Base-by-base conservation (phyloP, 1,284 basidiomycete genomes). In the Pterulicium gracile region DNA sequence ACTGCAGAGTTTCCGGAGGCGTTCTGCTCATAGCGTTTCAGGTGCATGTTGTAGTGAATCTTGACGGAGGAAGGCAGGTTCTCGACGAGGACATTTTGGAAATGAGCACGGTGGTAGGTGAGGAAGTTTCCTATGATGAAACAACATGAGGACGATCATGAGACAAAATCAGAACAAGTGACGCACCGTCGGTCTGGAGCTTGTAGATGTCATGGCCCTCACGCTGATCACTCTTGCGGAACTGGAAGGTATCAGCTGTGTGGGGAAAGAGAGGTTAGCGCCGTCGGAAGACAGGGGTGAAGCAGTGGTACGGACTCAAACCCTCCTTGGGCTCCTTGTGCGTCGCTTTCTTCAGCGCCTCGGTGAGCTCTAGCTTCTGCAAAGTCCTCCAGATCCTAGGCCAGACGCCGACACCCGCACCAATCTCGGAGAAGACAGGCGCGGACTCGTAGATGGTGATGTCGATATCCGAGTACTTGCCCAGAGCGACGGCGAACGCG, bases 341-440 rank as follows among this genome's bases (percentile, higher is more conserved):
- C 15, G 36, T 39, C 4, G 15, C 36, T 18, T 39, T 39, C 36
- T 39, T 39, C 7, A 39, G 36, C 15, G n/a, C n/a, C 36, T 39
- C 56, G 39, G 75, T 73, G 10, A 80, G 58, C 21, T 70, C 72
- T 19, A 79, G 56, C 51, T 63, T 67, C 47, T 56, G 60, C 36
- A 80, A 59, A 46, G 77, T 63, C 55, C 69, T 63, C 73, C 69
- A 70, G 42, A 67, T 57, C 61, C 75, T 65, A 32, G 67, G 63
- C 54, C 68, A 77, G n/a, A 80, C 53, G 1, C 71, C 74, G 39
- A 80, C 64, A 4, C 78, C 77, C 15, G 75, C 76, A n/a, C 77
- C 77, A 18, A 75, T 45, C 55, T 76, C 73, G 18, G 65, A 57
- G 32, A 77, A 67, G 45, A 68, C 56, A 23, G 56, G 54, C 18